Base-by-base conservation (phyloP, 768 basidiomycete species). In the Amanita rubescens region DNA sequence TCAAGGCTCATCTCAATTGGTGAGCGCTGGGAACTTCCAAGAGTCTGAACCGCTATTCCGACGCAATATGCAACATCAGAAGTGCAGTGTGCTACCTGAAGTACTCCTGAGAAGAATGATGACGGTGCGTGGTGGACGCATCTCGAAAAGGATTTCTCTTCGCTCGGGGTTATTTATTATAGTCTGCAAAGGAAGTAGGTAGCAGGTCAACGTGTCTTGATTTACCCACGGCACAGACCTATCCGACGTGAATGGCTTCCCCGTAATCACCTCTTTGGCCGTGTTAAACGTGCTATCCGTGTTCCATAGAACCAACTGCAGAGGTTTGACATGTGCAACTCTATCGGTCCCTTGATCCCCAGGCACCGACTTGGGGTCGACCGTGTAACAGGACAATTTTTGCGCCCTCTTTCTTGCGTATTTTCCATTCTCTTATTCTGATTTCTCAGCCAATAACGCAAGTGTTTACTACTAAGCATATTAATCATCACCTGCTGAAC, bases 261-360 rank as follows among this genome's bases (percentile, higher is more conserved):
- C 19, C 22, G 20, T 42, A 19, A 19, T 25, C 8, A 46, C 24
- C 44, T 32, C 25, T 8, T 30, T 32, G 44, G 20, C 43, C 43
- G 12, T 22, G 7, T 25, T 15, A n/a, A 24, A 7, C 11, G 30
- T 46, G 14, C 25, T 14, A 7, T 46, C 14, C 12, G 17, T n/a
- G n/a, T 25, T 46, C 25, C 17, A 25, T 24, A 25, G 14, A 10
- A 14, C 6, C n/a, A 4, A 47, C 30, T 48, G 30, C 41, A 20
- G 10, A 9, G 24, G n/a, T 10, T 32, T 30, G 8, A 33, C n/a
- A 10, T 30, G 43, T 20, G 33, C 24, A 50, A 50, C 49, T 25
- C 15, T 37, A 50, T 50, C 49, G 32, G 32, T 51, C 11, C 41
- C 51, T 34, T 42, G 27, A 51, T 41, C 39, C 12, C 49, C 51